Evolutionary conservation across 768 basidiomycete genomes (phyloP).

Genomic region (Lactifluus volemus): DNA sequence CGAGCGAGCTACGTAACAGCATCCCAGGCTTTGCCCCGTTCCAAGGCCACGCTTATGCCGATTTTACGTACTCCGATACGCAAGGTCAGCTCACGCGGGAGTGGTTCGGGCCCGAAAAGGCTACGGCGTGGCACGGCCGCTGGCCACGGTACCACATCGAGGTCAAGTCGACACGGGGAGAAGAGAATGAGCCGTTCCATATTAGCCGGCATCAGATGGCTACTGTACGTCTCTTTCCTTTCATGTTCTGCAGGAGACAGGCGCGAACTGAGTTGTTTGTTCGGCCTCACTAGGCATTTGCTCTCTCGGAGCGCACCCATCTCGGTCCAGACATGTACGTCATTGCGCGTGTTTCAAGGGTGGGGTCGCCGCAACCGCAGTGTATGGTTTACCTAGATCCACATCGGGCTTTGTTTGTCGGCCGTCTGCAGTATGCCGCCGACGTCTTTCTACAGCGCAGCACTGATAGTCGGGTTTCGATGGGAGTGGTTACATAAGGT

Average conservation of each 20-base stretch:
- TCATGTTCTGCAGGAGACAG: not conserved
- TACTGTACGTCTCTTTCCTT: constrained; percentile 15
- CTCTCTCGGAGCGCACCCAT: not conserved
- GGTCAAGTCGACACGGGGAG: constrained; percentile 23
- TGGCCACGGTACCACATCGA: constrained; percentile 26
- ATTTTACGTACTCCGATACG: constrained; percentile 23
- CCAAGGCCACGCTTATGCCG: constrained; percentile 16
- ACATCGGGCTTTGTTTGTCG: not conserved
- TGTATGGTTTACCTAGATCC: constrained; percentile 2
- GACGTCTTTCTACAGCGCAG: constrained; percentile 3
- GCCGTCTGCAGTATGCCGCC: not conserved
- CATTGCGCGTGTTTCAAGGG: constrained; percentile 2
- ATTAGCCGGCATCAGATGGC: constrained; percentile 22
- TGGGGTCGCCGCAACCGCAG: not conserved
- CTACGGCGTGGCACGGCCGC: constrained; percentile 14
- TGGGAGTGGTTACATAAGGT: not conserved
- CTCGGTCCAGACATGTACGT: constrained; percentile 1
- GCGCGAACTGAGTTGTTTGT: not conserved
- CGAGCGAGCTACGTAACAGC: constrained; percentile 21
- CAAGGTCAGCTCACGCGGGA: constrained; percentile 20
- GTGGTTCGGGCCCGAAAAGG: constrained; percentile 17
- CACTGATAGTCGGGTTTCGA: not conserved
- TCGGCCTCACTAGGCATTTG: not conserved
- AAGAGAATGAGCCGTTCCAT: constrained; percentile 21
- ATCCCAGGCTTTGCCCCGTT: constrained; percentile 19